Percentiles rank a stretch among this genome's conserved stretches.
These are phyloP conservation scores for Sporothrix schenckii DNA, from an alignment of 2,329 filamentous ascomycete genomes.

Conservation along the genomic window DNA sequence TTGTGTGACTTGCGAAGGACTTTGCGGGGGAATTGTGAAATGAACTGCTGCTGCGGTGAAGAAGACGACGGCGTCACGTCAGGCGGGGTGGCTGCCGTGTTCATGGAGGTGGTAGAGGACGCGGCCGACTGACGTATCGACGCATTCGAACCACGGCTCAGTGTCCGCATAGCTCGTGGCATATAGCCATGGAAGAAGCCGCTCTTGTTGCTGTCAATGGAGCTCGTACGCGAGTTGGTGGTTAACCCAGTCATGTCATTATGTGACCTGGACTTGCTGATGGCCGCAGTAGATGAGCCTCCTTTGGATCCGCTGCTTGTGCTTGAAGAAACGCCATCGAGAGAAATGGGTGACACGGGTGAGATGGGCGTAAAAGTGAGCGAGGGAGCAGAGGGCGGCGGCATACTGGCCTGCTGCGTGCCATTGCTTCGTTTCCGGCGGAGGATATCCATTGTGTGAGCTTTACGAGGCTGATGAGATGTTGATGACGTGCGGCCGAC, in stretches of 20 bases:
- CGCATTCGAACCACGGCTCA: conserved; percentile 38
- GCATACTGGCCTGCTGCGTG: conserved; percentile 8
- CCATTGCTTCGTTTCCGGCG: conserved; percentile 31
- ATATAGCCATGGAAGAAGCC: conserved; percentile 37
- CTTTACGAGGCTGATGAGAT: conserved; percentile 4
- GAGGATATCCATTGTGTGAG: conserved; percentile 33
- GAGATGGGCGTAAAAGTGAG: conserved; percentile 25
- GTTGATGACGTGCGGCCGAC: neutral
- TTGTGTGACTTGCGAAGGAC: conserved; percentile 36
- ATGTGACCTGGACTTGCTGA: conserved; percentile 34
- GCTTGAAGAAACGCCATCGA: neutral
- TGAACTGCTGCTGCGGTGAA: conserved; percentile 29
- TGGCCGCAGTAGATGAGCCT: neutral
- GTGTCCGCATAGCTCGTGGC: conserved; percentile 37
- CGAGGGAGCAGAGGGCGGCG: conserved; percentile 25
- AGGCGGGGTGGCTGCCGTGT: conserved; percentile 25
- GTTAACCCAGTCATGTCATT: conserved; percentile 31
- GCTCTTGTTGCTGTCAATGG: conserved; percentile 38
- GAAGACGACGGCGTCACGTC: conserved; percentile 30
- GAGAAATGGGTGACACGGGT: neutral
- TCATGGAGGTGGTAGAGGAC: conserved; percentile 28
- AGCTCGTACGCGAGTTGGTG: conserved; percentile 38
- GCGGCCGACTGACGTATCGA: conserved; percentile 29
- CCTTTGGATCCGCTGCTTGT: neutral
- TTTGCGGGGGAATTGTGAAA: conserved; percentile 33